phyloP scores from a whole-genome alignment of 306 rosid species.

The Senna siamea region DNA sequence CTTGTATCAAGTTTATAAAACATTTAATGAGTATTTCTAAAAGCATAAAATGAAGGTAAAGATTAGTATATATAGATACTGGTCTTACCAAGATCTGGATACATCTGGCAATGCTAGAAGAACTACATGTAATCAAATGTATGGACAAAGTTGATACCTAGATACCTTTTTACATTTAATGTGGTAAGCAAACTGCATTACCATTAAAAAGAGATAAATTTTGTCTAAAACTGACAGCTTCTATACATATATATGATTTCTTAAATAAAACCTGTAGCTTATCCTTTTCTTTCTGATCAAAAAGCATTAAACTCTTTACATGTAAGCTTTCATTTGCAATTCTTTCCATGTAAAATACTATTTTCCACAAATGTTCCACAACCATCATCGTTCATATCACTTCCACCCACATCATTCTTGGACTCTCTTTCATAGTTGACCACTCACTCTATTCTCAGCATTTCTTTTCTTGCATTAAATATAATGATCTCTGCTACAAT shows the following conservation, averaged over 20 bases:
- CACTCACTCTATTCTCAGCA: conserved; percentile 7
- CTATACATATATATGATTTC: not conserved
- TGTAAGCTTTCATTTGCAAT: not conserved
- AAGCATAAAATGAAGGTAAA: not conserved
- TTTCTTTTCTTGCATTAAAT: not conserved
- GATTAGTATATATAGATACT: not conserved
- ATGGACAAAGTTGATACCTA: not conserved
- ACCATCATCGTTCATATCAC: not conserved
- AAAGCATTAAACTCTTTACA: not conserved
- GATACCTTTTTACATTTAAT: not conserved
- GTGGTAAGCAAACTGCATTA: not conserved
- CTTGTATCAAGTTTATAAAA: not conserved
- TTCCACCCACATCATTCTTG: not conserved
- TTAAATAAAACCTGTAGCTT: not conserved
- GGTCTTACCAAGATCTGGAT: not conserved
- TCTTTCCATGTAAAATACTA: not conserved
- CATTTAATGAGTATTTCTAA: not conserved
- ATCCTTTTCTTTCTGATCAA: not conserved
- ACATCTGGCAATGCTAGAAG: not conserved
- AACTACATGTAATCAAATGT: not conserved
- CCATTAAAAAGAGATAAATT: not conserved
- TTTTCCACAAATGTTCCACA: conserved; percentile 3
- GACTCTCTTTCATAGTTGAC: conserved; percentile 1
- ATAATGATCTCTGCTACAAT: not conserved
- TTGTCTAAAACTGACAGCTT: not conserved